Evolutionary conservation across 768 basidiomycete species (phyloP).

Genomic region (Agrocybe chaxingu): DNA sequence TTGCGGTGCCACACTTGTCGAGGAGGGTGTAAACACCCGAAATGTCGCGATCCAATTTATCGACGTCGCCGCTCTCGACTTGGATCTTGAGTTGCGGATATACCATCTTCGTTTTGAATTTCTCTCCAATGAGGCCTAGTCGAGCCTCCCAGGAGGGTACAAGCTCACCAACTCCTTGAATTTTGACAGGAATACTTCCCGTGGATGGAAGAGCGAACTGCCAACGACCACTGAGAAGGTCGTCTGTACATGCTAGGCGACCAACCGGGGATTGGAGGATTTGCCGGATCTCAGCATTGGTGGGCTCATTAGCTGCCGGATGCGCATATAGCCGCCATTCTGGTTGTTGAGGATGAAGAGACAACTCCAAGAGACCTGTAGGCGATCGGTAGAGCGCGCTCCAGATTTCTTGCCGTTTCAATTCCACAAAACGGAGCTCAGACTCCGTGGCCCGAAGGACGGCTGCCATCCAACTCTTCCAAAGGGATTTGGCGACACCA

Average conservation of each 20-base stretch:
- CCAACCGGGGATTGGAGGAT: constrained; percentile 76
- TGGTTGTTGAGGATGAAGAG: constrained; percentile 69
- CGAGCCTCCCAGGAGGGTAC: constrained; percentile 85
- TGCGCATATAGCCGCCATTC: constrained; percentile 87
- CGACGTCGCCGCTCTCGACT: constrained; percentile 44
- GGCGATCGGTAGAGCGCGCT: constrained; percentile 74
- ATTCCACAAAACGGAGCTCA: constrained; percentile 79
- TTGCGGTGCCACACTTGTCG: constrained; percentile 88
- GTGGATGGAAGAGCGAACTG: constrained; percentile 71
- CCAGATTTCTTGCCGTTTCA: constrained; percentile 90
- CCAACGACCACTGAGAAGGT: constrained; percentile 72
- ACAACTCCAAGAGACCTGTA: constrained; percentile 68
- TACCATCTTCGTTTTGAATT: constrained; percentile 65
- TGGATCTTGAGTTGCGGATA: constrained; percentile 63
- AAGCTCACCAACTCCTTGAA: constrained; percentile 63
- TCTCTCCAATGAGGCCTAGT: constrained; percentile 66
- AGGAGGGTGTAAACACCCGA: constrained; percentile 77
- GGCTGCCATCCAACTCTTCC: constrained; percentile 68
- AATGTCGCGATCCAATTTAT: constrained; percentile 72
- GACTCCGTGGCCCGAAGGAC: constrained; percentile 54
- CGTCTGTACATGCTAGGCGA: constrained; percentile 54
- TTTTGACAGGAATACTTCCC: constrained; percentile 52
- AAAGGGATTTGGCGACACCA: constrained; percentile 51
- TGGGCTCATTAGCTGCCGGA: constrained; percentile 64
- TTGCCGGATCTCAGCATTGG: constrained; percentile 76